Base-by-base conservation (phyloP, 495 filamentous ascomycete genomes). In the Venustampulla echinocandica region DNA sequence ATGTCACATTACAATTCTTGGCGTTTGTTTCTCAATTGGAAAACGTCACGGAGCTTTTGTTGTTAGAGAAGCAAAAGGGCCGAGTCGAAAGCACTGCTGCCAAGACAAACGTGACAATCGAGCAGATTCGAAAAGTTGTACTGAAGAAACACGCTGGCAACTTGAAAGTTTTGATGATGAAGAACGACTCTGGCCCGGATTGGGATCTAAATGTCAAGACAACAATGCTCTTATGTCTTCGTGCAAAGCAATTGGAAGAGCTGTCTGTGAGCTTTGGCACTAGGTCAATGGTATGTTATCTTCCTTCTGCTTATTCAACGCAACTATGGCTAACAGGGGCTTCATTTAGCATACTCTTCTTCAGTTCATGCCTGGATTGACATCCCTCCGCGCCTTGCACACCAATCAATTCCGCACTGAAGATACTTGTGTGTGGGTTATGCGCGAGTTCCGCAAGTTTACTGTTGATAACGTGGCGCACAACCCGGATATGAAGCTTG, bases 181-280 rank as follows among this genome's bases (percentile, higher is more conserved):
- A 67, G 57, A 70, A 74, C 49, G 63, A 73, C 27, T 56, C 66
- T 15, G 67, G 70, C 39, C 53, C 55, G 15, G 50, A 56, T 4
- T 83, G 79, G 79, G 76, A 79, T 51, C 25, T 76, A 3, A 63
- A 81, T 43, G 55, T 66, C 9, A 69, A 72, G 55, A 63, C 72
- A 5, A 60, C 75, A 13, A 49, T 62, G 48, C 50, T 76, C 2
- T 55, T 82, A 5, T 71, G 73, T 42, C 56, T 50, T n/a, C 58
- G 54, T 24, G 78, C 68, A 6, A 64, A 52, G 27, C 47, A 59
- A 4, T 52, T 83, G 13, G 59, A 70, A 43, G 79, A 83, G 57
- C 55, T 83, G 35, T 69, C 71, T 21, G 62, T 69, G 39, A 71
- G 62, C 46, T 66, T 80, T 61, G 69, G 65, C 37, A 67, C 71